These are phyloP conservation scores for Ceratocystiopsis minuta DNA, from an alignment of 2,329 filamentous ascomycete genomes.

Conservation along the genomic window DNA sequence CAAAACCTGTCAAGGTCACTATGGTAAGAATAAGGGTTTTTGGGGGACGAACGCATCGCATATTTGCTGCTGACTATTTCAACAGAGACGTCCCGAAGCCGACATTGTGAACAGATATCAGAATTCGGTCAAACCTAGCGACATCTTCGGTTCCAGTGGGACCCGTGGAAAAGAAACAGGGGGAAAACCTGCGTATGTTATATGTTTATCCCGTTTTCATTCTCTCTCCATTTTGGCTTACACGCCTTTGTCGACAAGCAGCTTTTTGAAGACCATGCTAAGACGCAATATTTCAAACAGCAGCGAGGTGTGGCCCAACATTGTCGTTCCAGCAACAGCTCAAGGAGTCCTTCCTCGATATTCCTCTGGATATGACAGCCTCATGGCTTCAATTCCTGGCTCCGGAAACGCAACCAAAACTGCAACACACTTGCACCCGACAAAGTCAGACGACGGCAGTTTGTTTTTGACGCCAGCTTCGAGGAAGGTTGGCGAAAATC, in stretches of 20 bases:
- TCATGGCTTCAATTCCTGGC: conserved; percentile 6
- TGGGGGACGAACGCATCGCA: no score
- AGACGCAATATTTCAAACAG: conserved; percentile 28
- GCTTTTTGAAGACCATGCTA: conserved; percentile 29
- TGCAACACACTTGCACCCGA: conserved; percentile 6
- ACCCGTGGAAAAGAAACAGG: background rate
- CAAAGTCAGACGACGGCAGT: conserved; percentile 8
- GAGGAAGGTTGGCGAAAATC: conserved; percentile 25
- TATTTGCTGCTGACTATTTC: background rate
- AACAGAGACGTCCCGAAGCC: conserved; percentile 2
- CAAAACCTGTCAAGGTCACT: conserved; percentile 8
- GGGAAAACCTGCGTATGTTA: background rate
- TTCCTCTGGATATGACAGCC: conserved; percentile 6
- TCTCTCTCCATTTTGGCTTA: background rate
- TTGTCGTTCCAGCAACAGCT: conserved; percentile 32
- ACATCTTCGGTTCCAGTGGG: no score
- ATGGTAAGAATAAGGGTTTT: conserved; percentile 3
- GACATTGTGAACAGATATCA: background rate
- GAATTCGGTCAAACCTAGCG: background rate
- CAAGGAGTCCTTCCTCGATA: conserved; percentile 25
- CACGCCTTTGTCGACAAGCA: conserved; percentile 16
- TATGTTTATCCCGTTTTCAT: no score
- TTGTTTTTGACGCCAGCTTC: conserved; percentile 8
- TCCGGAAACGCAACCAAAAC: conserved; percentile 3
- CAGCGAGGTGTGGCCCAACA: conserved; percentile 16